Percentiles rank a stretch among this genome's conserved stretches.
These are phyloP conservation scores for Musa schizocarpa DNA, from an alignment of 176 grass and related monocot species.

Conservation along the genomic window DNA sequence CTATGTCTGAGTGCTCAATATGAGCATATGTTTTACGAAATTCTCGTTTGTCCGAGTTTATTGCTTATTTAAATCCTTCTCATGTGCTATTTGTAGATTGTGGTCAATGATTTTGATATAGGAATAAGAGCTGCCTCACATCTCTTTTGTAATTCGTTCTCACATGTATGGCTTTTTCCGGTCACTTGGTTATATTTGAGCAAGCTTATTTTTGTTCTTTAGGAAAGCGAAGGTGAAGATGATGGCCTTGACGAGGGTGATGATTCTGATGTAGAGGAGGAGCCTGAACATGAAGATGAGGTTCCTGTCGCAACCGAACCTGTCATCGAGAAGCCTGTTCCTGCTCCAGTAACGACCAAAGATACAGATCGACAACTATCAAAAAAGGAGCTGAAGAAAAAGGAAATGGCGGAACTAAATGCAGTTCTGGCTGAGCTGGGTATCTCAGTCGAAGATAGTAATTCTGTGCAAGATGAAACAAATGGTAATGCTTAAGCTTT, in stretches of 20 bases:
- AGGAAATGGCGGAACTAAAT: not conserved
- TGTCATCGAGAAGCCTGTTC: not conserved
- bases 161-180: not conserved
- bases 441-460: not conserved
- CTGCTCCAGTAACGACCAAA: not conserved
- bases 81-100: no score
- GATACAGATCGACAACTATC: not conserved
- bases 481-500: not conserved
- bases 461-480: not conserved
- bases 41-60: no score
- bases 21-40: no score
- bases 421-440: slow-evolving; percentile 2
- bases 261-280: not conserved
- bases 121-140: not conserved
- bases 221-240: slow-evolving; percentile 3
- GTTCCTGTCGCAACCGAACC: not conserved
- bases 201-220: not conserved
- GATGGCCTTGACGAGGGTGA: not conserved
- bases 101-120: not conserved
- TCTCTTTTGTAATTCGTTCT: not conserved
- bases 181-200: not conserved
- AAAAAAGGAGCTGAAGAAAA: slow-evolving; percentile 3
- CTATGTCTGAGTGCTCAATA: no score
- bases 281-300: not conserved
- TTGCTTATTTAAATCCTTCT: no score